Evolutionary conservation across 2,329 filamentous ascomycete species (phyloP), one percentile per base, ranked within the genome.

Genomic region (Xylaria sp.): DNA sequence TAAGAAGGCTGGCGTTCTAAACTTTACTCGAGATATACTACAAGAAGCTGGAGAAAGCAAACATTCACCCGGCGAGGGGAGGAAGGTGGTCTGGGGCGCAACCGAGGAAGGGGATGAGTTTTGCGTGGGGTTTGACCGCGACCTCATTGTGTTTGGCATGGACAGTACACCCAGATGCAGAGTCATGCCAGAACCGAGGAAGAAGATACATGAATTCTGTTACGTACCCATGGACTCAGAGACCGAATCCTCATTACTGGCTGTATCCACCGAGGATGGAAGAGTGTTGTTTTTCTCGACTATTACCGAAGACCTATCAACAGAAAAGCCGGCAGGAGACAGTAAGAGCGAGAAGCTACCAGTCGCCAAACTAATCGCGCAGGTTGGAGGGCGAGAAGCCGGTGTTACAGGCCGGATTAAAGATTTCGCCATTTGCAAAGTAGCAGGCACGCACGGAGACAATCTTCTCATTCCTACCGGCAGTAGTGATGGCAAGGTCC

Each of bases 1-100:
- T 18, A 97, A 95, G 83, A 98, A 97, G 83, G 94, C 94, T 0
- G 94, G 94, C 37, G 94, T 97, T 62, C 83, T 99, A 74, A 96
- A 93, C 78, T 98, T 98, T 79, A 88, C 88, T 73, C 86, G 88
- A 66, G 88, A 91, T 0, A 86, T 96, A 76, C 84, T 98, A 62
- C 85, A 88, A 54, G 89, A 92, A 74, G 88, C 92, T 12, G 93
- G 93, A 55, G 94, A 97, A 82, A 88, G 90, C 52, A 90, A 89
- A 79, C 90, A 91, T 79, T 89, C 90, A 54, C 91, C 89, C 54
- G 94, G 95, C 13, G 96, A 98, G 78, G 95, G 94, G 3, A 86
- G 92, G 63, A 89, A 87, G 74, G 93, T 98, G 20, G 86, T 90
- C 0, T 99, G 96, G 95, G 91, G 93, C 68, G 83, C 82, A 25